Evolutionary conservation across 352 stramenopile genomes (phyloP).

Genomic region (Pythium dissotocum): DNA sequence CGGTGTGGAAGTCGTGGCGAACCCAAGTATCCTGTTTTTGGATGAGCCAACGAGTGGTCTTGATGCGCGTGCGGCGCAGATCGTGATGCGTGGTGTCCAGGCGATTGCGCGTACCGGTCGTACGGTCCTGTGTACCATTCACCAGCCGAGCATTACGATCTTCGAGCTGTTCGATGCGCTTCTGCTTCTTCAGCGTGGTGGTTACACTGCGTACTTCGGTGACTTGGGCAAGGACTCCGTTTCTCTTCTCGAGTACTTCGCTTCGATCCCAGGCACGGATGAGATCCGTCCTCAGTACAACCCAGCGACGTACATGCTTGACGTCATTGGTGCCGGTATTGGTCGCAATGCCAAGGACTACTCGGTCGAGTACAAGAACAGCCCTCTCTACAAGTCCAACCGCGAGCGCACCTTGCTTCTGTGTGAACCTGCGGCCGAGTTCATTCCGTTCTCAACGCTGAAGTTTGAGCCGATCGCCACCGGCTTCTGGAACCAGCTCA

Average conservation of each 20-base stretch:
- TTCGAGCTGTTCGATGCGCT: conserved; percentile 92
- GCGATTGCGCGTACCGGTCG: conserved; percentile 85
- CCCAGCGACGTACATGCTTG: conserved; percentile 89
- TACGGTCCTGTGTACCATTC: conserved; percentile 76
- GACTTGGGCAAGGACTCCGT: conserved; percentile 80
- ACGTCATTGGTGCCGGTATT: conserved; percentile 76
- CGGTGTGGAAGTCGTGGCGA: conserved; percentile 90
- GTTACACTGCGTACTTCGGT: conserved; percentile 81
- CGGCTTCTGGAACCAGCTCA: conserved; percentile 40
- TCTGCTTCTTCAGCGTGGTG: conserved; percentile 74
- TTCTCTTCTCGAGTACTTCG: conserved; percentile 89
- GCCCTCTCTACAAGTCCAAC: conserved; percentile 32
- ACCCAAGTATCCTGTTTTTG: conserved; percentile 93
- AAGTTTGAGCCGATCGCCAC: conserved; percentile 50
- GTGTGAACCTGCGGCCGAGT: conserved; percentile 15
- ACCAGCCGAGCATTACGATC: conserved; percentile 78
- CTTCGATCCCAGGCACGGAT: conserved; percentile 68
- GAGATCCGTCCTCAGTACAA: conserved; percentile 85
- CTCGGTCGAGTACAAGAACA: conserved; percentile 51
- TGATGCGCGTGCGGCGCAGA: conserved; percentile 81
- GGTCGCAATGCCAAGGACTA: conserved; percentile 56
- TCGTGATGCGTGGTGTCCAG: conserved; percentile 86
- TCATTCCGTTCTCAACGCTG: conserved; percentile 45
- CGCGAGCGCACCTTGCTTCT: conserved; percentile 27
- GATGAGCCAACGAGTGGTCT: conserved; percentile 91